Percentiles rank a stretch among this genome's conserved stretches.
Evolutionary conservation across 2,329 filamentous ascomycete species (phyloP).

Genomic region (Clarireedia sp.): DNA sequence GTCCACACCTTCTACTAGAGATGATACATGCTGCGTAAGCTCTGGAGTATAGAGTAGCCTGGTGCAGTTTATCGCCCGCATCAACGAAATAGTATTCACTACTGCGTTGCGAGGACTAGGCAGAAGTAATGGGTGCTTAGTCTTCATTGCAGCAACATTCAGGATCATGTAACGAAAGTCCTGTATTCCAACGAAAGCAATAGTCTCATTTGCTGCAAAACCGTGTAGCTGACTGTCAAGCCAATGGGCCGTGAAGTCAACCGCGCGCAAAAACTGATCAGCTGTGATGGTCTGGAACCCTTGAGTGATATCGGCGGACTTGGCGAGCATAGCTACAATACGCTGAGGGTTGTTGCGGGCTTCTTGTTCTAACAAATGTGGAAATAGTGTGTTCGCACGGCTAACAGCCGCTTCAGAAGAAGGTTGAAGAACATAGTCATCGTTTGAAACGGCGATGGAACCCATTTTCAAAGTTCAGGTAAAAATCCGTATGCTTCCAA

Average conservation of each 20-base stretch:
- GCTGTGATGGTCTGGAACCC: conserved; percentile 13
- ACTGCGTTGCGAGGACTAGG: conserved; percentile 17
- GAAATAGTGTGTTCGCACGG: conserved; percentile 8
- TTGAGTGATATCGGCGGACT: conserved; percentile 2
- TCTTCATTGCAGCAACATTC: conserved; percentile 9
- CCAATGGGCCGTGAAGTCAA: conserved; percentile 21
- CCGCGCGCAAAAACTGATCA: conserved; percentile 14
- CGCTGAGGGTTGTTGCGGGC: conserved; percentile 8
- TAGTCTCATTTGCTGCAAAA: neutral
- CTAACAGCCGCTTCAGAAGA: neutral
- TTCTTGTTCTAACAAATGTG: conserved; percentile 14
- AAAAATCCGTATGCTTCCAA: neutral
- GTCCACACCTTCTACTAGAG: neutral
- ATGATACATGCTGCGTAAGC: conserved; percentile 4
- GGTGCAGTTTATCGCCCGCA: conserved; percentile 12
- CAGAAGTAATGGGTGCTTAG: conserved; percentile 14
- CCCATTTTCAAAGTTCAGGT: neutral
- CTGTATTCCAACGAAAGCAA: conserved; percentile 20
- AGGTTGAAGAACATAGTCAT: neutral
- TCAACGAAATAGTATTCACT: conserved; percentile 14
- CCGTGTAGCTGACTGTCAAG: conserved; percentile 8
- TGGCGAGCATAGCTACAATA: conserved; percentile 13
- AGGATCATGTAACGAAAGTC: conserved; percentile 20
- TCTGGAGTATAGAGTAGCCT: conserved; percentile 13
- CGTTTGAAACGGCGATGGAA: neutral